phyloP scores from a whole-genome alignment of 352 stramenopile genomes.

The Phytophthora cactorum region DNA sequence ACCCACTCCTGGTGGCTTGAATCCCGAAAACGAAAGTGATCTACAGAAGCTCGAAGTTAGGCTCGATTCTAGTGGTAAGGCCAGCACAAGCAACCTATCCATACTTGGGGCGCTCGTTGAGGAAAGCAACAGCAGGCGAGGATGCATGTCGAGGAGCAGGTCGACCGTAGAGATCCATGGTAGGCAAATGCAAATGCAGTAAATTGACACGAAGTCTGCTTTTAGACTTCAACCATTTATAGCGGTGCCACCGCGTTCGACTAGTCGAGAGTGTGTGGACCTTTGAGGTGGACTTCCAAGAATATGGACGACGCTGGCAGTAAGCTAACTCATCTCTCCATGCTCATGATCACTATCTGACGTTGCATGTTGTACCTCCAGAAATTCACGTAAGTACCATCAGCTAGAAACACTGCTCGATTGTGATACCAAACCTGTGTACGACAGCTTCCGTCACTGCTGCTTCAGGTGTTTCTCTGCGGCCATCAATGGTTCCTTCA shows the following conservation, averaged over 20 bases:
- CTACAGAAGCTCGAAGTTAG: constrained; percentile 12
- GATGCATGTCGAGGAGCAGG: constrained; percentile 35
- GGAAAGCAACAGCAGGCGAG: constrained; percentile 40
- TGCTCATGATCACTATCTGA: constrained; percentile 2
- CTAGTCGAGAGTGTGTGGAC: background rate
- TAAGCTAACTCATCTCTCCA: background rate
- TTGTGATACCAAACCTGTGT: background rate
- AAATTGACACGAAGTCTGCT: background rate
- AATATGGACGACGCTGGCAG: constrained; percentile 9
- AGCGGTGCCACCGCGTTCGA: background rate
- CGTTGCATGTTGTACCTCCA: background rate
- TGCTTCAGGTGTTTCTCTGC: constrained; percentile 75
- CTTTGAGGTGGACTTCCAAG: background rate
- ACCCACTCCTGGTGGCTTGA: constrained; percentile 19
- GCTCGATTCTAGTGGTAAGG: background rate
- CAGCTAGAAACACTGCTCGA: background rate
- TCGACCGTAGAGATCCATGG: constrained; percentile 54
- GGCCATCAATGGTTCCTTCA: constrained; percentile 74
- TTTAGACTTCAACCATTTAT: constrained; percentile 17
- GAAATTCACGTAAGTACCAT: constrained; percentile 15
- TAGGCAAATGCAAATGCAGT: constrained; percentile 2
- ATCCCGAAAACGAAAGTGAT: constrained; percentile 36
- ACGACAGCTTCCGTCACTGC: constrained; percentile 53
- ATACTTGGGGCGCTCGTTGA: constrained; percentile 49
- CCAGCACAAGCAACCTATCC: background rate